A percentile compares a stretch with the other conserved stretches of the same genome.
Evolutionary conservation across 352 stramenopile species (phyloP).

Genomic region (Phytophthora fragariaefolia): DNA sequence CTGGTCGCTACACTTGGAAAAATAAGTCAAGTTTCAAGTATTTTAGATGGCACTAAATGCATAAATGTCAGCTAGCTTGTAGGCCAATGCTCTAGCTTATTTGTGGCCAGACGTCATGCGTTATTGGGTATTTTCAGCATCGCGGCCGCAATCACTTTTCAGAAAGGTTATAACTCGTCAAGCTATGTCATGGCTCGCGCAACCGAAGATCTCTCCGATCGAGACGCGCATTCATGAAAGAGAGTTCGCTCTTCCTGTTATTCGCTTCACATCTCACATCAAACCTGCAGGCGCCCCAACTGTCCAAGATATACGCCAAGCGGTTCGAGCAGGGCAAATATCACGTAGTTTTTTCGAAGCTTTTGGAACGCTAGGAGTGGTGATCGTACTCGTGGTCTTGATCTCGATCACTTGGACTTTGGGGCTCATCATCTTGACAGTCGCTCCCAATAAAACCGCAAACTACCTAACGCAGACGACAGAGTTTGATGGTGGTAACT

Average conservation of each 20-base stretch:
- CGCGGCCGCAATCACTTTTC: too few relatives aligned
- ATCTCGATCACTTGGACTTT: conserved; percentile 32
- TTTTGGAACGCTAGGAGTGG: conserved; percentile 23
- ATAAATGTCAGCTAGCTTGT: too few relatives aligned
- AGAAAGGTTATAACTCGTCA: too few relatives aligned
- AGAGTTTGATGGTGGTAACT: conserved; percentile 41
- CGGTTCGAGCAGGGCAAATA: too few relatives aligned
- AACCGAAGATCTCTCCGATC: neutral
- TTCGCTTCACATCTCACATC: neutral
- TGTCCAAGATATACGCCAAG: neutral
- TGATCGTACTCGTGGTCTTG: conserved; percentile 13
- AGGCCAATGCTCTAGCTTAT: too few relatives aligned
- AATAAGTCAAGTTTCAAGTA: too few relatives aligned
- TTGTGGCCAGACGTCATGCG: neutral
- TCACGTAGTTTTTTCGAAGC: neutral
- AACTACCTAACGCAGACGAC: conserved; percentile 51
- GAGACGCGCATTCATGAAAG: neutral
- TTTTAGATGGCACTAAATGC: too few relatives aligned
- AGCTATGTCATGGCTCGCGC: neutral
- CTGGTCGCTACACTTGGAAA: too few relatives aligned
- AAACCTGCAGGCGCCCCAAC: neutral
- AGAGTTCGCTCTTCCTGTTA: neutral
- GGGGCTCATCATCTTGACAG: conserved; percentile 39
- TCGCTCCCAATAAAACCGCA: conserved; percentile 30
- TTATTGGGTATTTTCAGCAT: too few relatives aligned